Percentiles rank a stretch among this genome's conserved stretches.
Conservation (phyloP, 192 early-diverging fungal genomes). For the Fimicolochytrium jonesii region DNA sequence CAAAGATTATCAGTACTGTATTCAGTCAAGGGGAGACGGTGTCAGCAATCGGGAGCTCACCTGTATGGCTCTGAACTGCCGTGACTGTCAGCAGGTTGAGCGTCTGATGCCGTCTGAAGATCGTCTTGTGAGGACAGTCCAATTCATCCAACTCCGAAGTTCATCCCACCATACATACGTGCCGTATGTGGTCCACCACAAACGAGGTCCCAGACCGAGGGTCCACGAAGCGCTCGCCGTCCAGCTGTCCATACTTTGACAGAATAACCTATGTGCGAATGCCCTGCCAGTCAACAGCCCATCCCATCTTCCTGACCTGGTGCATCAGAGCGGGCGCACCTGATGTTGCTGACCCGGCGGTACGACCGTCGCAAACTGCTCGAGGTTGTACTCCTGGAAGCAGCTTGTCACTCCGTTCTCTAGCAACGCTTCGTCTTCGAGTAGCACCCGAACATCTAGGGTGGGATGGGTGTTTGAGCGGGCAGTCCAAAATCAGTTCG, state of each 20-base stretch:
- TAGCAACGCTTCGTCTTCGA: conserved; percentile 73
- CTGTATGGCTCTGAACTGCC: conserved; percentile 30
- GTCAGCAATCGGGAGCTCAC: neutral
- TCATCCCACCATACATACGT: conserved; percentile 17
- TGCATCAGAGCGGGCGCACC: no score
- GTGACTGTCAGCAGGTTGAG: conserved; percentile 33
- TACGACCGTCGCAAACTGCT: conserved; percentile 70
- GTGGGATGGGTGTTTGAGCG: conserved; percentile 2
- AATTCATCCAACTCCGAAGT: neutral
- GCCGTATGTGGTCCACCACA: conserved; percentile 72
- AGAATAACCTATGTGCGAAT: conserved; percentile 67
- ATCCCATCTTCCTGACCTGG: no score
- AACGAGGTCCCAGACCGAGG: conserved; percentile 68
- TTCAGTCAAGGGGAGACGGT: neutral
- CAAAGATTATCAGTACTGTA: no score
- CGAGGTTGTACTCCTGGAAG: conserved; percentile 78
- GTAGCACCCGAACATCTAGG: conserved; percentile 83
- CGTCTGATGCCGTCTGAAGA: conserved; percentile 44
- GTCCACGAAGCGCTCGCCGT: conserved; percentile 66
- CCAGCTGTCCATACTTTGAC: conserved; percentile 67
- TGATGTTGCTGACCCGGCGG: conserved; percentile 61
- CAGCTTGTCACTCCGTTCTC: conserved; percentile 61
- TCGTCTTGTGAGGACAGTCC: neutral
- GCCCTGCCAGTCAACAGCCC: no score
- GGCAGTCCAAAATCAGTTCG: no score